Percentiles rank a stretch among this genome's conserved stretches.
Conservation (phyloP, 148 eudicot species). For the Persicaria maculosa region DNA sequence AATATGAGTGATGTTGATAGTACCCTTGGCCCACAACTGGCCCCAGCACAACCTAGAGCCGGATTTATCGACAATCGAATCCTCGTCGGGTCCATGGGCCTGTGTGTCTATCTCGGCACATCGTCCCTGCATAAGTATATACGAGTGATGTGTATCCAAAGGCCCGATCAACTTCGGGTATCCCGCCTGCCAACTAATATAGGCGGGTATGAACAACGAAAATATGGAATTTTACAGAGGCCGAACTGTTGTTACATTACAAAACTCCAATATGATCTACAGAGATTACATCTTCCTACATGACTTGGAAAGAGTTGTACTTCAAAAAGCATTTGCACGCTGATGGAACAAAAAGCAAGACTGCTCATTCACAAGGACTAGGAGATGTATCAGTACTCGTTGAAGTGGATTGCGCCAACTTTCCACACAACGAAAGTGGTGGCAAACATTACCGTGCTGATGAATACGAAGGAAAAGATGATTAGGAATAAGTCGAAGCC, state of each 20-base stretch:
- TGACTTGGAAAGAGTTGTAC: neutral
- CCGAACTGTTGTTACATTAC: neutral
- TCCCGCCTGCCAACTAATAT: too few relatives aligned
- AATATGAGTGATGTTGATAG: constrained; percentile 8
- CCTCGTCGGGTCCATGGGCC: neutral
- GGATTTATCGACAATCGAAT: constrained; percentile 1
- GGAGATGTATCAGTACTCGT: constrained; percentile 38
- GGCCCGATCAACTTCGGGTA: too few relatives aligned
- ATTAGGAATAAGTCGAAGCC: constrained; percentile 62
- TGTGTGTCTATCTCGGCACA: neutral
- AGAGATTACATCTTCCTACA: neutral
- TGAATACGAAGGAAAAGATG: constrained; percentile 55
- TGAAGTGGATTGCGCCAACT: constrained; percentile 92
- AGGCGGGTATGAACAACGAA: too few relatives aligned
- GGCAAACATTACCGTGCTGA: constrained; percentile 82
- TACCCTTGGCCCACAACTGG: neutral
- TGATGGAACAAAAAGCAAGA: constrained; percentile 3
- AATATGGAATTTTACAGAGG: too few relatives aligned
- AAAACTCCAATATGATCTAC: neutral
- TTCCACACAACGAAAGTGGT: constrained; percentile 91
- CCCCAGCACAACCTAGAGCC: constrained; percentile 6
- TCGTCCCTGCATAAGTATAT: neutral
- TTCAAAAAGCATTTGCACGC: neutral
- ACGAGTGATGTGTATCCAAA: neutral
- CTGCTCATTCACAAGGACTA: neutral